Evolutionary conservation across 805 yeast species (phyloP).

Genomic region (Hanseniaspora lindneri): DNA sequence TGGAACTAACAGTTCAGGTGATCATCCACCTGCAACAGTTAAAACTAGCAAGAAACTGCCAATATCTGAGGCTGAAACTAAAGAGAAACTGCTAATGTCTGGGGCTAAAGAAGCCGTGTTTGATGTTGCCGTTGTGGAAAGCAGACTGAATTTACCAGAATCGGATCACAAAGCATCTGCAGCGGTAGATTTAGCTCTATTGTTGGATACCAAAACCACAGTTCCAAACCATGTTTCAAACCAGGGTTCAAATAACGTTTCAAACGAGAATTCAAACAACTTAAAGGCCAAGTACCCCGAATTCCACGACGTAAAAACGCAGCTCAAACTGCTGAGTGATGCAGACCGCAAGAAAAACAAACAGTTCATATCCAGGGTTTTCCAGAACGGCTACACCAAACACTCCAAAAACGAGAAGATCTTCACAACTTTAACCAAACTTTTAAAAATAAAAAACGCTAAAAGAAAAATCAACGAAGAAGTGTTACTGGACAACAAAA

Average conservation of each 20-base stretch:
- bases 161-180: too few relatives aligned
- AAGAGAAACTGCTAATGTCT: too few relatives aligned
- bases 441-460: conserved; percentile 24
- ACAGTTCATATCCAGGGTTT: conserved; percentile 29
- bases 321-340: conserved; percentile 31
- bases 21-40: too few relatives aligned
- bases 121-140: too few relatives aligned
- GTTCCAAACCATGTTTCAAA: background rate
- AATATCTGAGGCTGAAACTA: too few relatives aligned
- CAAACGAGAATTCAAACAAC: background rate
- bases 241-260: too few relatives aligned
- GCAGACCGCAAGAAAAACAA: background rate
- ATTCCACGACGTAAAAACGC: conserved; percentile 19
- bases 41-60: too few relatives aligned
- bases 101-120: too few relatives aligned
- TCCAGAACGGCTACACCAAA: conserved; percentile 33
- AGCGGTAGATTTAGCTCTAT: too few relatives aligned
- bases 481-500: conserved; percentile 36
- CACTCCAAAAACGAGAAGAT: conserved; percentile 27
- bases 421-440: conserved; percentile 27
- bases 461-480: conserved; percentile 30
- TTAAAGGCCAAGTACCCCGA: background rate
- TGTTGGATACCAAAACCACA: too few relatives aligned
- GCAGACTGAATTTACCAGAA: too few relatives aligned
- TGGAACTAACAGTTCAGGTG: too few relatives aligned